Evolutionary conservation across 163 green algal genomes (phyloP).

Genomic region (Scenedesmus sp.): DNA sequence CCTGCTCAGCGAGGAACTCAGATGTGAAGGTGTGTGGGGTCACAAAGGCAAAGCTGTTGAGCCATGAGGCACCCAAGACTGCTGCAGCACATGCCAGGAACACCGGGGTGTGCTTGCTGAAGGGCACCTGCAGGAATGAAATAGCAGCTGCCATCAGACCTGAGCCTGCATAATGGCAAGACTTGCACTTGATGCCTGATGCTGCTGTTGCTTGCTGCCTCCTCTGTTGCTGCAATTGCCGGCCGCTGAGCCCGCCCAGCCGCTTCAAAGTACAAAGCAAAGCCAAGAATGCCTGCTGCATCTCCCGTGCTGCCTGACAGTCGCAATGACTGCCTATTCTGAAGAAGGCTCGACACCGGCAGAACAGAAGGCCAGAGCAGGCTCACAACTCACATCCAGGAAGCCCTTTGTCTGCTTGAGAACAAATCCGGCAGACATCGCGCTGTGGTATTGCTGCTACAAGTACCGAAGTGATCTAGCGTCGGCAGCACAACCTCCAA

Average conservation of each 20-base stretch:
- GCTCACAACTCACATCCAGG: neutral
- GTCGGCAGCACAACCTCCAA: neutral
- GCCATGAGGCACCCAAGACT: neutral
- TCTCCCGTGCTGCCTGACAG: neutral
- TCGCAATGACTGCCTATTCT: neutral
- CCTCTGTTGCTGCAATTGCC: neutral
- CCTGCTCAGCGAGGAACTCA: conserved; percentile 65
- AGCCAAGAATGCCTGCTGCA: neutral
- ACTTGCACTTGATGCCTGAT: neutral
- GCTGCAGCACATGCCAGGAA: neutral
- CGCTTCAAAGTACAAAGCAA: neutral
- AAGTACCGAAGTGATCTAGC: neutral
- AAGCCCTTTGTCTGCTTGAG: conserved; percentile 15
- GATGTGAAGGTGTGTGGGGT: conserved; percentile 55
- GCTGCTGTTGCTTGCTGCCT: neutral
- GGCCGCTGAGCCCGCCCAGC: neutral
- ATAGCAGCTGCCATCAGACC: neutral
- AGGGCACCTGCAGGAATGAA: neutral
- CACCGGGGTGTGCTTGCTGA: conserved; percentile 8
- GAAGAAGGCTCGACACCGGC: neutral
- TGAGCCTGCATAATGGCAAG: neutral
- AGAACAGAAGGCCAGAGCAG: neutral
- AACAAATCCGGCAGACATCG: conserved; percentile 8
- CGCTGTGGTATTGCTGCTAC: neutral
- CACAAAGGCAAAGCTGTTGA: conserved; percentile 49